Evolutionary conservation across 805 yeast genomes (phyloP).

Genomic region (Sugiyamaella smithiae): DNA sequence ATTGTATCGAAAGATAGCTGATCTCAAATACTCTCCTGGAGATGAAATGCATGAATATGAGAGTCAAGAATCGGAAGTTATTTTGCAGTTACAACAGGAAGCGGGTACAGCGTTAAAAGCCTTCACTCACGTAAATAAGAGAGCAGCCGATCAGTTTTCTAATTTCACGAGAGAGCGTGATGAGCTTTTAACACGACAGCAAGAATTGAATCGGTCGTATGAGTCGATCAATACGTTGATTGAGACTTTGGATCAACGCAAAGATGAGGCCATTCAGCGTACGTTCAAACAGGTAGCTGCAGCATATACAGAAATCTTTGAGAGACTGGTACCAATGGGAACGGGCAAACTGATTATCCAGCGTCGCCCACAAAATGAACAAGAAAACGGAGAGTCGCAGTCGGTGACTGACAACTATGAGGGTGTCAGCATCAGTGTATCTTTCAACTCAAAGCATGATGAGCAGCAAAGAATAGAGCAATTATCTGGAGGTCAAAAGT

Average conservation of each 20-base stretch:
- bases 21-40: conserved; percentile 75
- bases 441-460: conserved; percentile 80
- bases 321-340: conserved; percentile 79
- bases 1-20: conserved; percentile 67
- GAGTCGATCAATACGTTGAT: conserved; percentile 72
- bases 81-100: conserved; percentile 52
- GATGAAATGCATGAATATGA: conserved; percentile 64
- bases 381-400: conserved; percentile 18
- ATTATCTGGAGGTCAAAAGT: conserved; percentile 94
- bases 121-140: conserved; percentile 78
- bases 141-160: conserved; percentile 80
- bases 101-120: conserved; percentile 57
- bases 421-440: conserved; percentile 84
- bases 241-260: conserved; percentile 65
- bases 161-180: conserved; percentile 71
- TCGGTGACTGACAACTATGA: conserved; percentile 49
- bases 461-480: conserved; percentile 89
- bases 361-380: conserved; percentile 33
- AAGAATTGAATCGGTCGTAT: conserved; percentile 67
- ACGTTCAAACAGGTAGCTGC: conserved; percentile 75
- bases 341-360: conserved; percentile 70
- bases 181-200: conserved; percentile 59
- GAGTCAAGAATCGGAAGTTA: conserved; percentile 46
- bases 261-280: conserved; percentile 74
- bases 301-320: conserved; percentile 73